phyloP scores from a whole-genome alignment of 352 stramenopile species.

The Phytophthora boehmeriae region DNA sequence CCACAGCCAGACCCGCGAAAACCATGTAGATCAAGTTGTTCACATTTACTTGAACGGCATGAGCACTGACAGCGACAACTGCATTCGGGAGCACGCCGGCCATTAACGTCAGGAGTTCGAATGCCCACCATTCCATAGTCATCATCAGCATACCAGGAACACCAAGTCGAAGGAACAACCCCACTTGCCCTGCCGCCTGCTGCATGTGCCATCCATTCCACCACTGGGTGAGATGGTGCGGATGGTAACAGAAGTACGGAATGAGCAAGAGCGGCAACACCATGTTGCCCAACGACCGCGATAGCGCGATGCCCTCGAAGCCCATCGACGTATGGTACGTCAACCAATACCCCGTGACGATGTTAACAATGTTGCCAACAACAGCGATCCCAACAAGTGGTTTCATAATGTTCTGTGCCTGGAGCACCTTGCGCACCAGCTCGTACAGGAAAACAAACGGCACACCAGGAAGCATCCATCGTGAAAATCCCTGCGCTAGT shows the following conservation, averaged over 20 bases:
- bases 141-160: slow-evolving; percentile 68
- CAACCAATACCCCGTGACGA: slow-evolving; percentile 61
- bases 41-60: slow-evolving; percentile 72
- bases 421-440: slow-evolving; percentile 75
- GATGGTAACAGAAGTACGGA: slow-evolving; percentile 56
- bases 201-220: slow-evolving; percentile 59
- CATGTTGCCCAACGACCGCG: slow-evolving; percentile 55
- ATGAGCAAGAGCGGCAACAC: slow-evolving; percentile 51
- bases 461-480: slow-evolving; percentile 59
- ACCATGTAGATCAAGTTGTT: slow-evolving; percentile 69
- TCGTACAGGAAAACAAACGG: slow-evolving; percentile 86
- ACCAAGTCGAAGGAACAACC: slow-evolving; percentile 59
- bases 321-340: slow-evolving; percentile 73
- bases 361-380: slow-evolving; percentile 69
- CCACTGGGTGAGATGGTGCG: slow-evolving; percentile 39
- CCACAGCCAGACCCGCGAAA: slow-evolving; percentile 63
- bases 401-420: slow-evolving; percentile 78
- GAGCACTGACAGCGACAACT: slow-evolving; percentile 68
- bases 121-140: slow-evolving; percentile 77
- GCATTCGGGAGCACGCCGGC: slow-evolving; percentile 61
- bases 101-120: slow-evolving; percentile 69
- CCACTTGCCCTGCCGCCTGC: slow-evolving; percentile 47
- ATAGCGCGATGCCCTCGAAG: slow-evolving; percentile 75
- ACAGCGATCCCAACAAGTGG: slow-evolving; percentile 72
- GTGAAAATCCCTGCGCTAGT: slow-evolving; percentile 62